phyloP scores from a whole-genome alignment of 768 basidiomycete species.

The Calocera cornea region DNA sequence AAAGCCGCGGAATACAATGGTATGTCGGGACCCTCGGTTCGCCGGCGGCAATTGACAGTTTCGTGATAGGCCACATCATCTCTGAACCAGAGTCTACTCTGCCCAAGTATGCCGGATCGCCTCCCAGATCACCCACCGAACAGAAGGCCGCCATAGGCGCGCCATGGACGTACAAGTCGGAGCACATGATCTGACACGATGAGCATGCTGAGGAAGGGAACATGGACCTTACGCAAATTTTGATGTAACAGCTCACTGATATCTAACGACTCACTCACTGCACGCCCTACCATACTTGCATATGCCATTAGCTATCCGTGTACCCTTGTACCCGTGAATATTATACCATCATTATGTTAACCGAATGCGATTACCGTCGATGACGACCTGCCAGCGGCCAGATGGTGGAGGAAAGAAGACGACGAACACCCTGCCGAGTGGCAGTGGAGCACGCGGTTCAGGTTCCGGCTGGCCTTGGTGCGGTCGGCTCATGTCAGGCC shows the following conservation, averaged over 20 bases:
- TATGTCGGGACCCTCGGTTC: not conserved
- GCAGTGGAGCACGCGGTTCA: not conserved
- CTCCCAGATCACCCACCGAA: not conserved
- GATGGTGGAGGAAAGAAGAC: not conserved
- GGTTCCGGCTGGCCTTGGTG: not conserved
- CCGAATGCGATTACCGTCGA: no score
- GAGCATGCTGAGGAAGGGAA: not conserved
- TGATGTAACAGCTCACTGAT: not conserved
- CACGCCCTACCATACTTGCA: not conserved
- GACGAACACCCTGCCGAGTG: not conserved
- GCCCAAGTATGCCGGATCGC: not conserved
- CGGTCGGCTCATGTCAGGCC: conserved; percentile 1
- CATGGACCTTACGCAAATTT: not conserved
- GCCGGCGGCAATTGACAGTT: not conserved
- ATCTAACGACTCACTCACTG: not conserved
- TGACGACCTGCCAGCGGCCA: no score
- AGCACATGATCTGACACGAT: not conserved
- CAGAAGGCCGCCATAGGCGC: not conserved
- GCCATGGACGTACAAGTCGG: not conserved
- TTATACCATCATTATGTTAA: no score
- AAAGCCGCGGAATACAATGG: not conserved
- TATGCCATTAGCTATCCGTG: no score
- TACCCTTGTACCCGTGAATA: no score
- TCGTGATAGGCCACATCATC: not conserved
- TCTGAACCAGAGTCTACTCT: not conserved